A percentile compares a stretch with the other conserved stretches of the same genome.
These are phyloP conservation scores for Avena sativa DNA, from an alignment of 176 grass and related monocot species.

Conservation along the genomic window DNA sequence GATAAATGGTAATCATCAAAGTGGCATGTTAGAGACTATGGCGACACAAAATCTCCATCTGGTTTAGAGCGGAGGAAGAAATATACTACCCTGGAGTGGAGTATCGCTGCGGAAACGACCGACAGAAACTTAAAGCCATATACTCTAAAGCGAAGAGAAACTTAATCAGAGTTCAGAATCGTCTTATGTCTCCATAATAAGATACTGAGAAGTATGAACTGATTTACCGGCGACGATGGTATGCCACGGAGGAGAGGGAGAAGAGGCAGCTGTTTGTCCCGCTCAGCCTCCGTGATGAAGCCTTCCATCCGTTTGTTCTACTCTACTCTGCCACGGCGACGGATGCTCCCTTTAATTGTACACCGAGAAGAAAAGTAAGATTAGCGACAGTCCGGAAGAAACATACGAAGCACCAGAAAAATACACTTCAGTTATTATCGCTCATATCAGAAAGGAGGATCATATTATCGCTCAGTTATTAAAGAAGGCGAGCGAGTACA, in stretches of 20 bases:
- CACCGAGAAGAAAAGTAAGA: neutral
- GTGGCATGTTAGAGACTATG: no score
- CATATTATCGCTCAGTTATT: no score
- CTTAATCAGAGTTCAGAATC: no score
- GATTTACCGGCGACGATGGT: neutral
- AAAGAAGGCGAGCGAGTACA: neutral
- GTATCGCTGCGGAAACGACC: no score
- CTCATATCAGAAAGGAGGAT: neutral
- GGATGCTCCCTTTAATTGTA: neutral
- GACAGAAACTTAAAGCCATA: neutral
- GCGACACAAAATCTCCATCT: no score
- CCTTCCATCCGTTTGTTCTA: neutral
- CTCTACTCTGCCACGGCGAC: neutral
- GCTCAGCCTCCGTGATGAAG: neutral
- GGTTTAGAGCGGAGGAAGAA: no score
- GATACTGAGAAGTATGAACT: no score
- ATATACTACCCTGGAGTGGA: no score
- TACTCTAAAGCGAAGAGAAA: neutral
- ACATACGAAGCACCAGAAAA: neutral
- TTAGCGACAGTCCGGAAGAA: neutral
- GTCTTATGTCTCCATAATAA: neutral
- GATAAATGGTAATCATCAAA: no score
- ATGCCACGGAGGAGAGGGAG: slow-evolving; percentile 30
- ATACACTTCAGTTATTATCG: neutral
- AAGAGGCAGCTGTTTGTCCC: slow-evolving; percentile 1